Evolutionary conservation across 148 eudicot genomes (phyloP).

Genomic region (Camellia lanceoleosa): DNA sequence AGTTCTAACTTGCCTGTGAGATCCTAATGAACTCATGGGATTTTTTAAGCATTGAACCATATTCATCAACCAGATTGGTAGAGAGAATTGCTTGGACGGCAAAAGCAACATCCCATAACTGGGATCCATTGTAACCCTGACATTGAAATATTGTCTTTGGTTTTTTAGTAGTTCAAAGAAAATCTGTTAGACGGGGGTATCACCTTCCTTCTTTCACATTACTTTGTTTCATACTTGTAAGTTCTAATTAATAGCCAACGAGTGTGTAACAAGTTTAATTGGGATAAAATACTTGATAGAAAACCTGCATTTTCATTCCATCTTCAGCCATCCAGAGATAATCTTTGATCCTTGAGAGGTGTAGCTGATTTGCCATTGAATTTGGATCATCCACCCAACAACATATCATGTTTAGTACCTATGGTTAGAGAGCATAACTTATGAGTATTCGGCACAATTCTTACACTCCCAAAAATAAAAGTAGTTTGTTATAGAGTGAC

Average conservation of each 20-base stretch:
- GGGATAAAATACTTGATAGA: background rate
- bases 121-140: constrained; percentile 45
- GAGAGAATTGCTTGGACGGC: constrained; percentile 40
- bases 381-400: constrained; percentile 37
- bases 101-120: constrained; percentile 39
- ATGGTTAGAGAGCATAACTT: background rate
- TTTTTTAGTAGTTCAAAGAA: background rate
- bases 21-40: constrained; percentile 35
- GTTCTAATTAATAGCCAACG: too few species aligned
- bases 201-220: background rate
- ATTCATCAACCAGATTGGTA: constrained; percentile 33
- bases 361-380: constrained; percentile 23
- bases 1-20: constrained; percentile 29
- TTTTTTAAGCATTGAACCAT: constrained; percentile 32
- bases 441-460: background rate
- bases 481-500: background rate
- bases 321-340: constrained; percentile 51
- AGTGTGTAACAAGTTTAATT: background rate
- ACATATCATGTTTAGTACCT: constrained; percentile 40
- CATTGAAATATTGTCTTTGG: background rate
- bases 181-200: background rate
- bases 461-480: background rate
- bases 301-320: constrained; percentile 48
- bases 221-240: background rate
- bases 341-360: constrained; percentile 38